Evolutionary conservation across 2,329 filamentous ascomycete species (phyloP).

Genomic region (Trichoderma afroharzianum): DNA sequence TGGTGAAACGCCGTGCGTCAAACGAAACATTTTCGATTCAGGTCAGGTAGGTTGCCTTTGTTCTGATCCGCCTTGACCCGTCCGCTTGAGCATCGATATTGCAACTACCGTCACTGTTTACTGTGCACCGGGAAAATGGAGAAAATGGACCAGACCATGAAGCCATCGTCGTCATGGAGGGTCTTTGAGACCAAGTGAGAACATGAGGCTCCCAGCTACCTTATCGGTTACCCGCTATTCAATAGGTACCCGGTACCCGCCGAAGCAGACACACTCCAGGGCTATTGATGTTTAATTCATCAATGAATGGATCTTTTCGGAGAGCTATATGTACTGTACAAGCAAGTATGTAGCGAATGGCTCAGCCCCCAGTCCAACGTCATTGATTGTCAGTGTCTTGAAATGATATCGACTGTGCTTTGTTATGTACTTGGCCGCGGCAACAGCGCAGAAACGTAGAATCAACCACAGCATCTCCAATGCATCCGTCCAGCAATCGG

Average conservation of each 20-base stretch:
- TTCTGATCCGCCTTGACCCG: neutral
- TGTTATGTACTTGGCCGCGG: neutral
- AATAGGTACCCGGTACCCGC: neutral
- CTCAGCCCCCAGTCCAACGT: neutral
- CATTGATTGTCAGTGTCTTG: no score
- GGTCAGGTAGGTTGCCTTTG: neutral
- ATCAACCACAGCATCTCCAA: neutral
- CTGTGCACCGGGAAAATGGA: neutral
- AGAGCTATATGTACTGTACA: neutral
- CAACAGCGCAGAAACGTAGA: neutral
- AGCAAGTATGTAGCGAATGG: neutral
- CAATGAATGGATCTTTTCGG: neutral
- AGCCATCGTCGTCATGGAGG: neutral
- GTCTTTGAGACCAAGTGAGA: neutral
- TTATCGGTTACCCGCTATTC: neutral
- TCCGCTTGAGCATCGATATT: neutral
- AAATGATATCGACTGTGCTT: neutral
- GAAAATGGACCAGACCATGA: neutral
- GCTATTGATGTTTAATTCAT: neutral
- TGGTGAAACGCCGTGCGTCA: conserved; percentile 2
- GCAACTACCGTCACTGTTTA: neutral
- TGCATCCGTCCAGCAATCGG: neutral
- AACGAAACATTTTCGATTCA: neutral
- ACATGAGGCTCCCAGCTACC: neutral
- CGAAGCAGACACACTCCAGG: neutral